A percentile compares a stretch with the other conserved stretches of the same genome.
These are phyloP conservation scores for Marchantia polymorpha DNA, from an alignment of 225 moss, liverwort and hornwort genomes.

Conservation along the genomic window DNA sequence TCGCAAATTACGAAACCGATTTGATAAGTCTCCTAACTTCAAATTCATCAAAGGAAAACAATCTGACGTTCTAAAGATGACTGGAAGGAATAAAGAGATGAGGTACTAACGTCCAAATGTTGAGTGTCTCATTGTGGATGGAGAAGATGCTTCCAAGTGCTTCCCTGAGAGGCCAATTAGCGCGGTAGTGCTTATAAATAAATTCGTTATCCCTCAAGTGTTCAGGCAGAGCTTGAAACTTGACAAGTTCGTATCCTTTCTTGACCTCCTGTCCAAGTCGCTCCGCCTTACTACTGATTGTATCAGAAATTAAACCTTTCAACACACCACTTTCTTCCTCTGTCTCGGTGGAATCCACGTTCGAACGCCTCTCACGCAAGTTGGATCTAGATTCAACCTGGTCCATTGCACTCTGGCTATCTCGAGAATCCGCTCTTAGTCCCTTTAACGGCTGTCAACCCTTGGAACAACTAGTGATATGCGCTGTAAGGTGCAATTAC, in stretches of 20 bases:
- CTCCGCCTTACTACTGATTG: conserved; percentile 16
- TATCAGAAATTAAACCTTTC: conserved; percentile 14
- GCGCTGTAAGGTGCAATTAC: too few species aligned
- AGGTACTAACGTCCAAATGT: conserved; percentile 87
- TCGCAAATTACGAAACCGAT: too few species aligned
- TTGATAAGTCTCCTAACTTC: too few species aligned
- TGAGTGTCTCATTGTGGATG: conserved; percentile 93
- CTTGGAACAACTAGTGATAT: too few species aligned
- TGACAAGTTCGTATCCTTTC: conserved; percentile 67
- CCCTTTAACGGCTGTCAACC: too few species aligned
- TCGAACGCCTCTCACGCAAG: conserved; percentile 8
- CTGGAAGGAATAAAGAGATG: neutral
- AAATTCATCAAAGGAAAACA: too few species aligned
- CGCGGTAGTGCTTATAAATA: conserved; percentile 72
- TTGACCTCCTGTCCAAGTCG: conserved; percentile 59
- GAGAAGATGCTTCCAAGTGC: conserved; percentile 80
- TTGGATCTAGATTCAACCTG: neutral
- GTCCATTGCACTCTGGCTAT: neutral
- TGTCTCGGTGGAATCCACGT: neutral
- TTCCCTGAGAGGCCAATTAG: conserved; percentile 77
- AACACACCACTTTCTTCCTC: neutral
- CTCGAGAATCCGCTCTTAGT: too few species aligned
- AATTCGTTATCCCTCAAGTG: conserved; percentile 80
- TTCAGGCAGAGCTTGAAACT: conserved; percentile 74
- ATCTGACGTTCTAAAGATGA: too few species aligned